These are phyloP conservation scores for Blastomyces silverae DNA, from an alignment of 2,329 filamentous ascomycete species.

Conservation along the genomic window DNA sequence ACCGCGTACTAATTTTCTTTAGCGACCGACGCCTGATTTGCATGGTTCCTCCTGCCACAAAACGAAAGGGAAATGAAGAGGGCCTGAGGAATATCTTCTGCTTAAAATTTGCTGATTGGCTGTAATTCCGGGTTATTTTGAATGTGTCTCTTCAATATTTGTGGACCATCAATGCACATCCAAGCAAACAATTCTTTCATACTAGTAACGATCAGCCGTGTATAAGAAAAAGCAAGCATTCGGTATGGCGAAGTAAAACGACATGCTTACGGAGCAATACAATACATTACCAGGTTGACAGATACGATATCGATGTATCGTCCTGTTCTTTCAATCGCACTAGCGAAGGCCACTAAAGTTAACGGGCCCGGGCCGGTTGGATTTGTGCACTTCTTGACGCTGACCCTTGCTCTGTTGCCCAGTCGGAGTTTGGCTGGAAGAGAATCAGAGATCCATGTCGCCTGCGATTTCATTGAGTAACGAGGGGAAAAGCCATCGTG, in stretches of 20 bases:
- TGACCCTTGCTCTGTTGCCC: constrained; percentile 10
- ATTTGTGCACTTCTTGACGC: constrained; percentile 4
- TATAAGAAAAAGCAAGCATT: not conserved
- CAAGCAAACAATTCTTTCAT: constrained; percentile 3
- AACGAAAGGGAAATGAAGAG: not conserved
- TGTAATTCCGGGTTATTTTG: not conserved
- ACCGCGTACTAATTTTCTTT: not conserved
- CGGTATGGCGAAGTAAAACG: not conserved
- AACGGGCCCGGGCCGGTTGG: constrained; percentile 15
- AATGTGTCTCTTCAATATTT: not conserved
- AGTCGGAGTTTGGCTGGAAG: constrained; percentile 9
- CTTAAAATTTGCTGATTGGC: constrained; percentile 2
- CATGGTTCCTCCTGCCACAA: not conserved
- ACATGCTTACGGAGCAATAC: not conserved
- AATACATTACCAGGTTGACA: constrained; percentile 1
- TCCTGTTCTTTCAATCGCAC: not conserved
- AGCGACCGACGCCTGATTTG: not conserved
- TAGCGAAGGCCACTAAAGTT: not conserved
- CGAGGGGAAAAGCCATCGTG: not conserved
- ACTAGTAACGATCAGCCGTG: not conserved
- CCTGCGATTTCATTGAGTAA: not conserved
- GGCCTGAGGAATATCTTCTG: not conserved
- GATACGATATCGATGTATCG: not conserved
- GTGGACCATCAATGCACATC: not conserved
- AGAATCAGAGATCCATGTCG: constrained; percentile 13